Evolutionary conservation across 352 stramenopile genomes (phyloP), one percentile per base, ranked within the genome.

Genomic region (Sclerospora graminicola): DNA sequence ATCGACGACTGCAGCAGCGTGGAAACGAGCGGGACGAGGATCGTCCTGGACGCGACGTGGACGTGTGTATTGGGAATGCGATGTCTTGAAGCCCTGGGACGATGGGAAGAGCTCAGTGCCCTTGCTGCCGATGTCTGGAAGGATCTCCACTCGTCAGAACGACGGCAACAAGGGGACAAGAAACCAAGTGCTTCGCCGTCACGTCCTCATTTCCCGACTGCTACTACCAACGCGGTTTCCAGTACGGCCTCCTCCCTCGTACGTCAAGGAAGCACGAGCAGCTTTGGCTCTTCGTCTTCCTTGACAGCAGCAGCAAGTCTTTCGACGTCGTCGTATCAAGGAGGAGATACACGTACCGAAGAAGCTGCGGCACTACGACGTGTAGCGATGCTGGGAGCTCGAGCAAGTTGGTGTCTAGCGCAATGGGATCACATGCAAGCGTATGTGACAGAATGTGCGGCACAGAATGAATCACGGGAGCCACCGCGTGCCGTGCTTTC

Each of bases 51-150:
- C 15, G 90, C 6, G 85, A 98, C 57, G 72, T 97, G 38, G 83
- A 97, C 51, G 79, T 95, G 29, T 94, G 94, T 40, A 82, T 98
- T 9, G 96, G 21, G 96, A 30, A 98, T 99, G 82, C 72, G 95
- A 33, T 99, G 96, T 53, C 79, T 99, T 9, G 93, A 98, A 57
- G 94, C 95, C 2, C 65, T 97, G 21, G 95, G 96, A 5, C 83
- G 97, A 23, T 99, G 95, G 94, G 73, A 96, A 44, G 75, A 95
- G 36, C 75, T 98, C 2, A 64, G 96, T 15, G 67, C 80, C n/a
- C 60, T 98, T 19, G 89, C 88, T 8, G 29, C 62, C n/a, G 48
- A 80, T n/a, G 81, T 81, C 2, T 82, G 66, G 68, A 57, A 51
- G 35, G 33, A 42, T 27, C 20, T 82, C 21, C 61, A 60, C 24